phyloP scores from a whole-genome alignment of 345 rosid species.

The Eucalyptus marginata region DNA sequence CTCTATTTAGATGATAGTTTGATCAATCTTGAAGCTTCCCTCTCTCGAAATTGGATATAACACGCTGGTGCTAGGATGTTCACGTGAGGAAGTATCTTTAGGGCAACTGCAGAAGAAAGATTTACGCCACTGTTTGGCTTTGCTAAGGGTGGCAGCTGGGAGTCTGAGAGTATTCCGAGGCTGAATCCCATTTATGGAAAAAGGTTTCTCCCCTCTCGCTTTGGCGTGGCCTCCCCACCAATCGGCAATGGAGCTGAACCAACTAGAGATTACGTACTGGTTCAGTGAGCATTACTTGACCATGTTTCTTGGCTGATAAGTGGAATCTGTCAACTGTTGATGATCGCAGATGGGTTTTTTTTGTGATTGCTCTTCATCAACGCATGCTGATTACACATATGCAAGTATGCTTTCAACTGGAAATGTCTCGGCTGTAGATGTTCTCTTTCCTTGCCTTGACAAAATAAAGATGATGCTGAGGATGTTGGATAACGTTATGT shows the following conservation, averaged over 20 bases:
- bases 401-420: neutral
- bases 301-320: neutral
- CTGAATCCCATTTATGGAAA: neutral
- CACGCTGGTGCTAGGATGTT: neutral
- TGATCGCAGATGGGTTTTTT: neutral
- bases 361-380: neutral
- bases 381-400: neutral
- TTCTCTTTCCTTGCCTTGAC: neutral
- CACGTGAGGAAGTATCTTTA: neutral
- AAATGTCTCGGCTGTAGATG: neutral
- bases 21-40: neutral
- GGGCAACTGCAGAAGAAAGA: neutral
- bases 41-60: neutral
- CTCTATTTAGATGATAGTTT: neutral
- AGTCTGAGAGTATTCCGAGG: neutral
- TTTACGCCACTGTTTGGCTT: neutral
- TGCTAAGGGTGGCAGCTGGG: neutral
- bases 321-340: neutral
- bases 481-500: neutral
- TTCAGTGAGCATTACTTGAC: neutral
- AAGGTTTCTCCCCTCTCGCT: neutral
- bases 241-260: neutral
- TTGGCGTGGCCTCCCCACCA: neutral
- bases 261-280: neutral
- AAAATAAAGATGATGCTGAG: neutral